These are phyloP conservation scores for Ophiocordyceps camponoti-rufipedis DNA, from an alignment of 2,329 filamentous ascomycete genomes.

Conservation along the genomic window DNA sequence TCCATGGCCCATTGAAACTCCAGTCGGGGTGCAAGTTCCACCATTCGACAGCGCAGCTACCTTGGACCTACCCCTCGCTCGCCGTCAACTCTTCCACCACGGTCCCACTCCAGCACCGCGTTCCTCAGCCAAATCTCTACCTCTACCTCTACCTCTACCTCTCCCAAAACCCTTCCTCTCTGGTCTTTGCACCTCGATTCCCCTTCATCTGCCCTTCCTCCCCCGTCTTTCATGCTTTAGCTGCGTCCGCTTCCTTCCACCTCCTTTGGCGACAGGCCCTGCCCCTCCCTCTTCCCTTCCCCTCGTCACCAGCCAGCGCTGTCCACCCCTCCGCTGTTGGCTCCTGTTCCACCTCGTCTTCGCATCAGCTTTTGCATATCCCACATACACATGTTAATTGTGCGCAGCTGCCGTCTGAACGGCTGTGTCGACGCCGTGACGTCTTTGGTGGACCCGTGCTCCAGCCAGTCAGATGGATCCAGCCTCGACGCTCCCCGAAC, in stretches of 20 bases:
- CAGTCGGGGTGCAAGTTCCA: neutral
- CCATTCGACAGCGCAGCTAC: neutral
- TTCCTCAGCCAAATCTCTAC: slow-evolving; percentile 14
- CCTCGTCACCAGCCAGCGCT: neutral
- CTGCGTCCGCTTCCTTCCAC: neutral
- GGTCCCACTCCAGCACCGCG: slow-evolving; percentile 19
- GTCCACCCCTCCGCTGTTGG: neutral
- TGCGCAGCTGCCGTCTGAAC: slow-evolving; percentile 32
- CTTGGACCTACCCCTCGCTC: slow-evolving; percentile 1
- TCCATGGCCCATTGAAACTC: no score
- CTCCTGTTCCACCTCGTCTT: neutral
- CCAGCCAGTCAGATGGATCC: slow-evolving; percentile 34
- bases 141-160: neutral
- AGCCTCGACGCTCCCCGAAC: slow-evolving; percentile 29
- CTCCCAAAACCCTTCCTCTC: slow-evolving; percentile 7
- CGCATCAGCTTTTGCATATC: slow-evolving; percentile 6
- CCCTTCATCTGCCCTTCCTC: neutral
- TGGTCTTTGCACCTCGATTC: neutral
- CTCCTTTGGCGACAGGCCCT: neutral
- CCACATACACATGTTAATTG: slow-evolving; percentile 37
- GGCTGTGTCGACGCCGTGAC: slow-evolving; percentile 33
- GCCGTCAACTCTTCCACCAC: slow-evolving; percentile 2
- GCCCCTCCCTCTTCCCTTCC: neutral
- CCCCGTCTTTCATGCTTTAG: no score
- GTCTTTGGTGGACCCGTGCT: slow-evolving; percentile 26